Evolutionary conservation across 768 basidiomycete genomes (phyloP), one percentile per base, ranked within the genome.

Genomic region (Lactarius sanguifluus): DNA sequence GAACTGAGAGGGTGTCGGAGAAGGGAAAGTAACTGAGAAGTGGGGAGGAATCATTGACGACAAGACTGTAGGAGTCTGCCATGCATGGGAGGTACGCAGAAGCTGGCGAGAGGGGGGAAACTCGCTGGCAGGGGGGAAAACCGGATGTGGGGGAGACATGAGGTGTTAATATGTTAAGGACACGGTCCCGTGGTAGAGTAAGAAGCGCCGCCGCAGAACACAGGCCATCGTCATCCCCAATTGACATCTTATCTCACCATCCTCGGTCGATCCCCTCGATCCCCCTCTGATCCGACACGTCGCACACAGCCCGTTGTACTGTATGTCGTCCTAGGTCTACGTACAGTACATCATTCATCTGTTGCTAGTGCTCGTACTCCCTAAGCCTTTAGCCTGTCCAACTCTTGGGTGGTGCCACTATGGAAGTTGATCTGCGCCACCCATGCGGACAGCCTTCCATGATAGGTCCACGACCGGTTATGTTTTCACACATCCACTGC

Each of bases 1-100:
- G 80, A 34, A 58, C 64, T 47, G 82, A 77, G 64, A 85, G 77
- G 13, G 81, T 82, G 75, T 89, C 87, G 52, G 78, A 72, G 66
- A 85, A 83, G 28, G 91, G 90, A 65, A 75, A 79, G 78, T 90
- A 92, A 32, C 71, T 68, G 69, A 91, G 77, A 56, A 79, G 72
- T 5, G 90, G 90, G 52, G 90, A 90, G 62, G 85, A 85, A 73
- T 91, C 85, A 75, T 87, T 83, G 71, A 92, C 78, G 65, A 75
- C 69, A 76, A 90, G 66, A 64, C 65, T 61, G 70, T 76, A 76
- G 23, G 72, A 64, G 70, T 77, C 73, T 45, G 77, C 78, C 80
- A 81, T 83, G 73, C 76, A 77, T 75, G 69, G 41, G 68, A 71
- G 47, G 38, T 9, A 45, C 1, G 34, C 25, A 23, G 30, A 36